Evolutionary conservation across 495 filamentous ascomycete species (phyloP).

Genomic region (Aspergillus indologenus): DNA sequence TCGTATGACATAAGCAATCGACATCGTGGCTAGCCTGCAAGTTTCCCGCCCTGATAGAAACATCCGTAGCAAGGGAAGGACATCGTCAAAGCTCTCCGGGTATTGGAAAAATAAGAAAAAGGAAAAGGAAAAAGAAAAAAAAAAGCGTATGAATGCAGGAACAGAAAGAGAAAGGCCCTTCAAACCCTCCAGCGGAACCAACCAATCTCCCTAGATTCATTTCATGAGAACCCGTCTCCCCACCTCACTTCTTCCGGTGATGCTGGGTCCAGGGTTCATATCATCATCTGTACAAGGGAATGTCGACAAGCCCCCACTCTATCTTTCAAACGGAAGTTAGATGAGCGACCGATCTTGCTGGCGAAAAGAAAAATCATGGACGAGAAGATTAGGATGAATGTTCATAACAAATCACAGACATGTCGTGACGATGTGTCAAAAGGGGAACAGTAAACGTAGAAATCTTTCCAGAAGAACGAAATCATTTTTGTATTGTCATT

Average conservation of each 20-base stretch:
- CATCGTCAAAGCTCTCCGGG: slow-evolving; percentile 21
- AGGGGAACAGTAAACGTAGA: slow-evolving; percentile 20
- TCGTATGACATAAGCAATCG: slow-evolving; percentile 15
- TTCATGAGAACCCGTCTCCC: slow-evolving; percentile 5
- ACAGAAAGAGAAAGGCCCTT: slow-evolving; percentile 14
- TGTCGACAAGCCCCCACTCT: slow-evolving; percentile 17
- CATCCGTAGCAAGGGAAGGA: slow-evolving; percentile 3
- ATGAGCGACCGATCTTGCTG: slow-evolving; percentile 31
- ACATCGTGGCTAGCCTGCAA: slow-evolving; percentile 20
- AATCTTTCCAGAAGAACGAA: slow-evolving; percentile 43
- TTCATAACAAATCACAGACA: slow-evolving; percentile 24
- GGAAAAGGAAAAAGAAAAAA: too few relatives aligned
- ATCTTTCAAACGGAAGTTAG: slow-evolving; percentile 16
- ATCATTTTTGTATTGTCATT: slow-evolving; percentile 46
- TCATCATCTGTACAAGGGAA: slow-evolving; percentile 26
- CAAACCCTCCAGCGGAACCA: slow-evolving; percentile 19
- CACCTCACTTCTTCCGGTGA: slow-evolving; percentile 8
- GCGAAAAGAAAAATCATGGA: slow-evolving; percentile 29
- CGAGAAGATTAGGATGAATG: slow-evolving; percentile 24
- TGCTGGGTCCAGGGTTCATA: slow-evolving; percentile 4
- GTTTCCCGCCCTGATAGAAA: slow-evolving; percentile 6
- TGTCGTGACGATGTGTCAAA: slow-evolving; percentile 21
- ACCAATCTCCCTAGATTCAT: slow-evolving; percentile 21
- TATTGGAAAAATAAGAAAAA: slow-evolving; percentile 28
- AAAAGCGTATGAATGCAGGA: slow-evolving; percentile 11